Base-by-base conservation (phyloP, 441 rosid species). In the Bocquillonia castaneifolia region DNA sequence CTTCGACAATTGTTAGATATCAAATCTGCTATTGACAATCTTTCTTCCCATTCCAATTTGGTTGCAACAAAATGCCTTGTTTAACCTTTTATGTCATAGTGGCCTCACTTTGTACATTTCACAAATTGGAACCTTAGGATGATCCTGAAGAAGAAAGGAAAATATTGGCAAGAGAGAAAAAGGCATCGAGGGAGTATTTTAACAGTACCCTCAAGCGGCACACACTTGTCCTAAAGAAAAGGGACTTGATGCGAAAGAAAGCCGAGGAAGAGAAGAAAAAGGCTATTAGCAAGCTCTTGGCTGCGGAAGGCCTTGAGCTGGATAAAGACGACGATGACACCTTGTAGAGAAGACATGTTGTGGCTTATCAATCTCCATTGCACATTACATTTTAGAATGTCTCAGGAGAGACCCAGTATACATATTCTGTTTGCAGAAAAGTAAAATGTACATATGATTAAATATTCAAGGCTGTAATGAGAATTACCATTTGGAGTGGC, bases 121-220 rank as follows among this genome's bases (percentile, higher is more conserved):
- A 20, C 51, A 42, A 51, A 34, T 58, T 68, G 42, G 52, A 68
- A 53, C 63, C 57, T 13, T 78, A 94, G 99, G 80, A 82, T 52
- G 97, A 88, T 78, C 99, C 96, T 0, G 97, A 88, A 36, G 99
- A 93, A 76, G 99, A 89, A 81, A 84, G 91, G 70, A 88, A 68
- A 78, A 77, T 93, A 66, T 64, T 88, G 65, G 96, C 84, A 26
- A 94, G 84, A 47, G 99, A 94, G 82, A 88, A 85, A 74, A 90
- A 84, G 77, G 99, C 99, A 51, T 89, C 93, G 0, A 74, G 70
- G 78, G 99, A 94, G 67, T 69, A 84, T 18, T 85, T 76, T 37
- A 84, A 67, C 73, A 90, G 54, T 50, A 94, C 99, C 29, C 69
- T 91, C 42, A 91, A 80, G 74, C 83, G 97, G 50, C 99, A 94